Percentiles rank a stretch among this genome's conserved stretches.
phyloP scores from a whole-genome alignment of 2,329 filamentous ascomycete genomes.

The Fusarium citri region DNA sequence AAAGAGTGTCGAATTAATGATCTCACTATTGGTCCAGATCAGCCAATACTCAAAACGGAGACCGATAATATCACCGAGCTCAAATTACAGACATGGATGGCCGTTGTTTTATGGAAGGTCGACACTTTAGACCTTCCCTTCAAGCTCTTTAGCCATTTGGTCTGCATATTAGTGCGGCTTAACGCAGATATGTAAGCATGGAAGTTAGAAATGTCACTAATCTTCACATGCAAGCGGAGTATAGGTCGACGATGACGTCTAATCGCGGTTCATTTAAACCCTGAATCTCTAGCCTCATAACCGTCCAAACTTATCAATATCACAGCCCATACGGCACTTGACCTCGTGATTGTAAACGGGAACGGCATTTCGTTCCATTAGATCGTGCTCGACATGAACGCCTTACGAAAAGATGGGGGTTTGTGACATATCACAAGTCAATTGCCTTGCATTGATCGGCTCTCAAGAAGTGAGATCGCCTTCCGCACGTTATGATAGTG shows the following conservation, averaged over 20 bases:
- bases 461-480: conserved; percentile 25
- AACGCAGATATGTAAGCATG: background rate
- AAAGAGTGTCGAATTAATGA: conserved; percentile 8
- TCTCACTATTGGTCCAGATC: conserved; percentile 3
- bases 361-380: conserved; percentile 1
- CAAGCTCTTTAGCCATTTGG: background rate
- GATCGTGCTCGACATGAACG: conserved; percentile 6
- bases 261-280: conserved; percentile 1
- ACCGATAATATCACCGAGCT: conserved; percentile 31
- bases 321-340: conserved; percentile 1
- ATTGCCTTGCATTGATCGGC: conserved; percentile 15
- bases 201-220: background rate
- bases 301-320: conserved; percentile 12
- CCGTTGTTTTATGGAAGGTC: background rate
- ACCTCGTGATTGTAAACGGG: background rate
- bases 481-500: conserved; percentile 24
- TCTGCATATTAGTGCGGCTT: background rate
- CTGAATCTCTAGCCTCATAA: conserved; percentile 2
- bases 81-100: background rate
- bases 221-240: conserved; percentile 27
- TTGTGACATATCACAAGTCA: conserved; percentile 37
- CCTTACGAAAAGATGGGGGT: background rate
- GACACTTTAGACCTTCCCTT: background rate
- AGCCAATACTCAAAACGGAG: conserved; percentile 9
- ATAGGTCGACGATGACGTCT: conserved; percentile 5